Evolutionary conservation across 805 yeast genomes (phyloP), one percentile per base, ranked within the genome.

Genomic region (Ogataea nitratoaversa): DNA sequence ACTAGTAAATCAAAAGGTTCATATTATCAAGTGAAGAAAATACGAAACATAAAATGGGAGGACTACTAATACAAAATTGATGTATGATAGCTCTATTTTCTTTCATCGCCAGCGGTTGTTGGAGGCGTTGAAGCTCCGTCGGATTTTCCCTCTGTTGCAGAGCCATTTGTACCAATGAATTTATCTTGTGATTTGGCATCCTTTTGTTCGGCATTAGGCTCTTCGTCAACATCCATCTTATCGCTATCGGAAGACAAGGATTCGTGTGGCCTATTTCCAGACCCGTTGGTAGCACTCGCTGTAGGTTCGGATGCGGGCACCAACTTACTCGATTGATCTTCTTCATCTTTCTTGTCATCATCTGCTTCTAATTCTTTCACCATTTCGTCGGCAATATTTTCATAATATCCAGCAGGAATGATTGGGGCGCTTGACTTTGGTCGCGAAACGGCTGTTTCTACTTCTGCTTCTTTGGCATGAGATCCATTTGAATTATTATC

Each of bases 341-440:
- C 36, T 30, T 38, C 14, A 31, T 36, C 19, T 9, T 44, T 38
- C 12, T 25, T 18, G 19, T 43, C 32, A 34, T 44, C 48, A 19
- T 54, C 53, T 16, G 46, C 45, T n/a, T 52, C 49, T 23, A 49
- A 35, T 42, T 55, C 59, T 19, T 49, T 45, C 40, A 49, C 63
- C 53, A 56, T 54, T n/a, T 54, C 58, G 5, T 48, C 58, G 3
- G 63, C 53, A 8, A 60, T 56, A 36, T 52, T 52, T 25, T 47
- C 48, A 34, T 56, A 53, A 30, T 52, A 51, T n/a, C 46, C 48
- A 7, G 47, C 37, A 16, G 60, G 53, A 8, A 48, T 42, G 11
- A 56, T 54, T 11, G 47, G 20, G 9, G 32, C 38, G 34, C 34
- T 38, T 16, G 32, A 13, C 18, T 16, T 27, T 27, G 29, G 29